Conservation (phyloP, 257 asterid species). For the Nicotiana otophora region DNA sequence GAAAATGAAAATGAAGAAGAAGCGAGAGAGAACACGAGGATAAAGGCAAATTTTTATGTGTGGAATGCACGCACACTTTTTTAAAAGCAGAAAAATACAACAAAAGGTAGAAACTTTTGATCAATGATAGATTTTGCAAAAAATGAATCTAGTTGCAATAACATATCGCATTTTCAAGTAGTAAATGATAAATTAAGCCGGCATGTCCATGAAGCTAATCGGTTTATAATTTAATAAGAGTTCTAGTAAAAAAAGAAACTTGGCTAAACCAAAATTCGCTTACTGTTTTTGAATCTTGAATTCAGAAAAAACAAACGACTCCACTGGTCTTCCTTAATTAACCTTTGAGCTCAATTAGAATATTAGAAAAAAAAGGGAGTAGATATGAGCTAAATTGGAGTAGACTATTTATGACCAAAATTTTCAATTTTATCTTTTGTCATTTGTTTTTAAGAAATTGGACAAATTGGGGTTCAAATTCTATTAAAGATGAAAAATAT, state of each 20-base stretch:
- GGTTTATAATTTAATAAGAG: neutral
- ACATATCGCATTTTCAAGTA: neutral
- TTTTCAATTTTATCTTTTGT: no score
- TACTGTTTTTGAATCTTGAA: neutral
- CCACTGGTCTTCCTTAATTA: neutral
- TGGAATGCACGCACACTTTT: neutral
- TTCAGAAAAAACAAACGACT: neutral
- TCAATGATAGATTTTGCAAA: neutral
- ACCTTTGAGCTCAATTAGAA: neutral
- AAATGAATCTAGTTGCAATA: neutral
- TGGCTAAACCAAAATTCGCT: neutral
- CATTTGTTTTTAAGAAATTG: no score
- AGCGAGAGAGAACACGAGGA: neutral
- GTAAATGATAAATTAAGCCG: neutral
- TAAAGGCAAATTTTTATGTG: neutral
- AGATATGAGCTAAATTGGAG: neutral
- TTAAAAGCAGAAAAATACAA: neutral
- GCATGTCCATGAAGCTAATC: neutral
- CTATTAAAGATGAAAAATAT: no score
- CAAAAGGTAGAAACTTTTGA: neutral
- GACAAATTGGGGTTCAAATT: neutral
- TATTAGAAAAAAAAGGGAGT: neutral
- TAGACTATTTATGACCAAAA: neutral
- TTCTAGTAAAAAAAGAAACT: neutral
- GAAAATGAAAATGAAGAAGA: neutral